phyloP scores from a whole-genome alignment of 2,329 filamentous ascomycete genomes.

The Botrytis elliptica region DNA sequence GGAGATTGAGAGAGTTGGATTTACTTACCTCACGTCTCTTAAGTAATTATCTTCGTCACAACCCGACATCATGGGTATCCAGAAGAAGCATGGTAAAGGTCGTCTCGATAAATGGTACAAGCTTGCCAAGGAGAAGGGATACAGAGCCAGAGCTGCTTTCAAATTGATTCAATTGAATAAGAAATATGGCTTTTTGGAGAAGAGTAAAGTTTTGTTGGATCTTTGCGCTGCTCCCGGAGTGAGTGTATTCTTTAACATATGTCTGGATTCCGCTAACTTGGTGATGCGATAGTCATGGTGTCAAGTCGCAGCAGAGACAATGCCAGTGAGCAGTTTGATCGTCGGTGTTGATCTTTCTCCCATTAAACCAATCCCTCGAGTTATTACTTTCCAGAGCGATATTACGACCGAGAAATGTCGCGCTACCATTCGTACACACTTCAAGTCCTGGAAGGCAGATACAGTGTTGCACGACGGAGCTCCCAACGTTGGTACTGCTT shows the following conservation, averaged over 20 bases:
- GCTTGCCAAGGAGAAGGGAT: slow-evolving; percentile 97
- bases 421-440: slow-evolving; percentile 79
- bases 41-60: slow-evolving; percentile 4
- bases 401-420: slow-evolving; percentile 97
- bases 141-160: slow-evolving; percentile 92
- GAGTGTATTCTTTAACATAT: slow-evolving; percentile 42
- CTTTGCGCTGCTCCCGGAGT: slow-evolving; percentile 94
- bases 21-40: slow-evolving; percentile 8
- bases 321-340: slow-evolving; percentile 87
- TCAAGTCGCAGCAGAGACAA: slow-evolving; percentile 92
- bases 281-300: slow-evolving; percentile 72
- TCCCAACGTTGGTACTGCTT: slow-evolving; percentile 95
- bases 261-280: slow-evolving; percentile 27
- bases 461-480: slow-evolving; percentile 95
- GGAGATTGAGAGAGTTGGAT: not conserved
- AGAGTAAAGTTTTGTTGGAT: slow-evolving; percentile 94
- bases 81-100: slow-evolving; percentile 98
- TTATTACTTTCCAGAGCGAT: slow-evolving; percentile 95
- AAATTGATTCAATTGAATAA: slow-evolving; percentile 98
- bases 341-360: slow-evolving; percentile 91
- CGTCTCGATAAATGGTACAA: slow-evolving; percentile 99
- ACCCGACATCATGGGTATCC: slow-evolving; percentile 72
- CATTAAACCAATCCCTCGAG: slow-evolving; percentile 91
- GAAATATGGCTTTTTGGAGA: slow-evolving; percentile 97
- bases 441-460: slow-evolving; percentile 96